Evolutionary conservation across 352 stramenopile species (phyloP), one percentile per base, ranked within the genome.

Genomic region (Phytophthora boehmeriae): DNA sequence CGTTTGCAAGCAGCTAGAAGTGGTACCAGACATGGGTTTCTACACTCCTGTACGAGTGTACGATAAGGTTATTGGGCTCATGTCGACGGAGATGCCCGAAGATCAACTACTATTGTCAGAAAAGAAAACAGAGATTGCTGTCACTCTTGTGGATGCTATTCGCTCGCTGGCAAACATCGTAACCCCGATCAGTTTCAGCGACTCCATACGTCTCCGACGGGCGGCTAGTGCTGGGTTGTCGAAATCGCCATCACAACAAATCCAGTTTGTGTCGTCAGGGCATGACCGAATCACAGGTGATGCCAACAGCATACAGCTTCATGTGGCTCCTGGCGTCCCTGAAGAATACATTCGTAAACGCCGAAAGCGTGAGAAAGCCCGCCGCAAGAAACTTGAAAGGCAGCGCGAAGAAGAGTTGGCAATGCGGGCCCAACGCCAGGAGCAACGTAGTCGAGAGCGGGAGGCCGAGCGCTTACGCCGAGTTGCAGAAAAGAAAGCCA

Each of bases 71-170:
- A 84, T 96, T 44, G 88, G 88, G 0, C 76, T 84, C 17, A 93
- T 96, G 58, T 95, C 80, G 9, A 95, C 86, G 0, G 88, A 96
- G 46, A 83, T 93, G 67, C 64, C 69, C 16, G 88, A 96, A 68
- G 88, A 96, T 30, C 84, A 94, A 49, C 68, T 93, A 14, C 71
- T 94, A 5, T 23, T 75, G 20, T 93, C 79, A 0, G 88, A 96
- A 59, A 96, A 96, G 68, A 96, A 96, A 57, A 94, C 88, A 0
- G 88, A 96, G 60, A 92, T 96, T 23, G 84, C 78, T 5, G 86
- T 94, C 34, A 89, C 84, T n/a, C 71, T 95, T 36, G 88, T 93
- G 9, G 83, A 96, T 55, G 76, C 79, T 10, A 90, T 93, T 47
- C 83, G 83, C 4, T 66, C 65, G 2, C 60, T 81, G 30, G 73